These are phyloP conservation scores for Cardamine chenopodiifolia DNA, from an alignment of 345 rosid species.

Conservation along the genomic window DNA sequence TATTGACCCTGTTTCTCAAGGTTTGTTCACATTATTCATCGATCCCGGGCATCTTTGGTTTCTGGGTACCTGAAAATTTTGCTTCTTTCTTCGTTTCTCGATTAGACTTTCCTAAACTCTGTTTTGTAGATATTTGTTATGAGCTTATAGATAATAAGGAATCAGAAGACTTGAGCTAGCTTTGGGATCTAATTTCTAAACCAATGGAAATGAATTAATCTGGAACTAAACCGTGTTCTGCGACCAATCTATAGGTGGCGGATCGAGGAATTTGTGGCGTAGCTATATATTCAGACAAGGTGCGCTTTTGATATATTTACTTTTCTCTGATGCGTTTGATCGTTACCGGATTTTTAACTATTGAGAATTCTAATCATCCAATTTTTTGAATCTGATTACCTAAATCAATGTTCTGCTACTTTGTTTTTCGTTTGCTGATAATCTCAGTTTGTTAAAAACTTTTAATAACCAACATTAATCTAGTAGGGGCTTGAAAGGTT, in stretches of 20 bases:
- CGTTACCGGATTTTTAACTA: neutral
- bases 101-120: neutral
- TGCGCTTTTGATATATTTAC: neutral
- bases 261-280: conserved; percentile 47
- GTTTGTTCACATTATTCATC: conserved; percentile 40
- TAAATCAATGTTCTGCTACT: neutral
- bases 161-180: neutral
- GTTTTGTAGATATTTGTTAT: neutral
- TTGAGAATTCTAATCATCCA: neutral
- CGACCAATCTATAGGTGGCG: conserved; percentile 27
- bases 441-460: neutral
- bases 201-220: neutral
- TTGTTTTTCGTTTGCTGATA: neutral
- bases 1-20: conserved; percentile 31
- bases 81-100: neutral
- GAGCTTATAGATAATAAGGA: neutral
- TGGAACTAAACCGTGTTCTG: neutral
- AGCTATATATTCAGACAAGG: conserved; percentile 51
- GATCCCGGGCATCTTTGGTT: neutral
- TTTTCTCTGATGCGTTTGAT: neutral
- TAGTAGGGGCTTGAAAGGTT: conserved; percentile 9
- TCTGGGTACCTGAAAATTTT: conserved; percentile 3
- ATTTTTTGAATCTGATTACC: neutral
- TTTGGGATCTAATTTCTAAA: neutral
- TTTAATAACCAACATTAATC: neutral